Base-by-base conservation (phyloP, 2,329 filamentous ascomycete species). In the Penicillium sp. region DNA sequence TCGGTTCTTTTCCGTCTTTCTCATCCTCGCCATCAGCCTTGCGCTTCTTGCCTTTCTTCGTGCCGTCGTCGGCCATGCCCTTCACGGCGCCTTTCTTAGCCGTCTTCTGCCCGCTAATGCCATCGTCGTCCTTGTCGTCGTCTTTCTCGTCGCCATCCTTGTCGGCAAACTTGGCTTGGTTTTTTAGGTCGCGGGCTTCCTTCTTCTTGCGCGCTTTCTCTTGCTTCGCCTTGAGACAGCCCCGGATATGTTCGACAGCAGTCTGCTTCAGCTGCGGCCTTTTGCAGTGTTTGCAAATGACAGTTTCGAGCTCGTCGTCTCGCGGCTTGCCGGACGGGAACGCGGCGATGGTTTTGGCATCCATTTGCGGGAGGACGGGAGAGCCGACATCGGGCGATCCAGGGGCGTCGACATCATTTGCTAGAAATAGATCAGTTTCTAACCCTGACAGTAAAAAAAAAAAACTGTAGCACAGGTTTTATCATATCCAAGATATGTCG, bases 261-360 rank as follows among this genome's bases (percentile, higher is more conserved):
- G 85, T 86, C 30, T 84, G 84, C 65, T 87, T 89, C 14, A 94
- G 79, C 12, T 96, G 83, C 52, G 89, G 89, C 66, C 95, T 92
- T 74, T 94, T 96, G 77, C 93, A 99, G 71, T 95, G 91, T 71
- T 94, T 97, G 81, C 93, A 99, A 63, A 88, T 82, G 51, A 94
- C 86, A 9, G 90, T 82, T 61, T 96, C 90, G 11, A 89, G 83
- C 56, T 80, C 81, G 67, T 96, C 92, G 64, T 91, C 87, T 63
- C 96, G 81, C 0, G 91, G 91, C 57, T 88, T 85, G 60, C 91
- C 90, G 47, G 87, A 92, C 3, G 85, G 81, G 71, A 97, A 97
- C 4, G 89, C 89, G 59, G 90, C 85, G 64, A 89, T 83, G 14
- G 89, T 85, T 60, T 80, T 83, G 59, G 91, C 86, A 65, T 95